Evolutionary conservation across 768 basidiomycete species (phyloP).

Genomic region (Mycena chlorophos): DNA sequence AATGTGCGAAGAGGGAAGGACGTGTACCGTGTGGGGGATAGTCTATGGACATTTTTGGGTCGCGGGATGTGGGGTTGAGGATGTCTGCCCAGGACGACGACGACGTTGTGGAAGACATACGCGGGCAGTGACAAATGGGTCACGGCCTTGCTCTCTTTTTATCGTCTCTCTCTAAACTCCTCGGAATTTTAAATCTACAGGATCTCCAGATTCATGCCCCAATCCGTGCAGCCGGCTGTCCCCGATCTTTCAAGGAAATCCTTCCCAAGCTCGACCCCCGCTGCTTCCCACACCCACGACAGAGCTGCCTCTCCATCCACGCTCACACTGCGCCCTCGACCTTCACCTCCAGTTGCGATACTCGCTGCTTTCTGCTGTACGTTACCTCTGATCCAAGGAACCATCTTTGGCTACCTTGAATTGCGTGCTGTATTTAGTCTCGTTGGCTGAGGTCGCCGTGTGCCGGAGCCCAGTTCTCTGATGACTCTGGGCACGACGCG

Average conservation of each 20-base stretch:
- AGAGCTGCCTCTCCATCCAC: too few species aligned
- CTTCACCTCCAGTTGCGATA: too few species aligned
- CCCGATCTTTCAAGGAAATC: background rate
- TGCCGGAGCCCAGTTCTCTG: background rate
- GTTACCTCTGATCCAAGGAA: conserved; percentile 12
- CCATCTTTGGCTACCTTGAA: conserved; percentile 12
- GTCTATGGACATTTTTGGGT: conserved; percentile 57
- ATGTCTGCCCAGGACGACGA: conserved; percentile 45
- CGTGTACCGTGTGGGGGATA: conserved; percentile 55
- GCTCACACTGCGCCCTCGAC: too few species aligned
- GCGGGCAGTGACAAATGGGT: conserved; percentile 30
- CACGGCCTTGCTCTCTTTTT: conserved; percentile 4
- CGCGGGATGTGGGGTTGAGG: conserved; percentile 42
- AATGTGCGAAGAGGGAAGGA: conserved; percentile 48
- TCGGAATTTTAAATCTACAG: background rate
- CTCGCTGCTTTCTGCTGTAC: conserved; percentile 13
- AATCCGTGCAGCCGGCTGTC: too few species aligned
- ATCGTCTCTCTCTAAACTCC: background rate
- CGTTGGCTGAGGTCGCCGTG: background rate
- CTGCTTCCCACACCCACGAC: too few species aligned
- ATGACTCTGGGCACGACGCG: too few species aligned
- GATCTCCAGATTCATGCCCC: background rate
- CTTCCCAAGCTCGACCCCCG: background rate
- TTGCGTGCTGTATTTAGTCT: too few species aligned
- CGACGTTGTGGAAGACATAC: conserved; percentile 33